Conservation (phyloP, 768 basidiomycete genomes). For the Chalciporus chontae region DNA sequence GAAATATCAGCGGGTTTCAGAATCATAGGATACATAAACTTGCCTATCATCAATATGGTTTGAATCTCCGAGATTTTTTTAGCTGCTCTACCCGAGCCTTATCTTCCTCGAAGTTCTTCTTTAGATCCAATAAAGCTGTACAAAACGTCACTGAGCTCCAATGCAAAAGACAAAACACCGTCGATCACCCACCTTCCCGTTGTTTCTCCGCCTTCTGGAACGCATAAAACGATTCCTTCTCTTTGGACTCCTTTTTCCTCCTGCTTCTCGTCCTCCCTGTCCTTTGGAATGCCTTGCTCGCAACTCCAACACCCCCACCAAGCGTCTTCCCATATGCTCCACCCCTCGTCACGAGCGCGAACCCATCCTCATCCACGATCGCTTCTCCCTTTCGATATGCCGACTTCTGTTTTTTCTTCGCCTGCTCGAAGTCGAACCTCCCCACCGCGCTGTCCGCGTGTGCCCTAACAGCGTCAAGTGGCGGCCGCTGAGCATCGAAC, state of each 20-base stretch:
- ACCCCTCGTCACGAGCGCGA: conserved; percentile 90
- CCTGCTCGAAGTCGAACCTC: conserved; percentile 61
- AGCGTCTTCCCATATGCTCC: conserved; percentile 87
- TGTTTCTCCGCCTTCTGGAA: conserved; percentile 93
- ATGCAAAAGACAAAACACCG: background rate
- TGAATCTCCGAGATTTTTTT: conserved; percentile 78
- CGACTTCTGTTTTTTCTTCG: conserved; percentile 56
- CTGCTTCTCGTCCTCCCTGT: conserved; percentile 34
- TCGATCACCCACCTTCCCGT: conserved; percentile 55
- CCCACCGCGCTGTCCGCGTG: conserved; percentile 80
- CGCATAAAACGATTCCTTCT: conserved; percentile 78
- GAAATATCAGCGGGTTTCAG: too few species aligned
- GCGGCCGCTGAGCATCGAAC: conserved; percentile 68
- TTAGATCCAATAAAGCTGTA: conserved; percentile 55
- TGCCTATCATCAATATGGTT: conserved; percentile 61
- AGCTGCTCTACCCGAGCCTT: conserved; percentile 48
- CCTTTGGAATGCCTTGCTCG: conserved; percentile 53
- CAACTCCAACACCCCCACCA: conserved; percentile 72
- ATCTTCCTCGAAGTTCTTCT: conserved; percentile 84
- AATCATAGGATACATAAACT: background rate
- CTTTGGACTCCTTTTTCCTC: conserved; percentile 58
- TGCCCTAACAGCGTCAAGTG: conserved; percentile 66
- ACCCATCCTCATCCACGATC: conserved; percentile 91
- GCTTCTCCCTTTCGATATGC: conserved; percentile 81
- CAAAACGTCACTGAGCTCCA: conserved; percentile 3